Evolutionary conservation across 495 filamentous ascomycete species (phyloP), one percentile per base, ranked within the genome.

Genomic region (Sphaerosporella brunnea): DNA sequence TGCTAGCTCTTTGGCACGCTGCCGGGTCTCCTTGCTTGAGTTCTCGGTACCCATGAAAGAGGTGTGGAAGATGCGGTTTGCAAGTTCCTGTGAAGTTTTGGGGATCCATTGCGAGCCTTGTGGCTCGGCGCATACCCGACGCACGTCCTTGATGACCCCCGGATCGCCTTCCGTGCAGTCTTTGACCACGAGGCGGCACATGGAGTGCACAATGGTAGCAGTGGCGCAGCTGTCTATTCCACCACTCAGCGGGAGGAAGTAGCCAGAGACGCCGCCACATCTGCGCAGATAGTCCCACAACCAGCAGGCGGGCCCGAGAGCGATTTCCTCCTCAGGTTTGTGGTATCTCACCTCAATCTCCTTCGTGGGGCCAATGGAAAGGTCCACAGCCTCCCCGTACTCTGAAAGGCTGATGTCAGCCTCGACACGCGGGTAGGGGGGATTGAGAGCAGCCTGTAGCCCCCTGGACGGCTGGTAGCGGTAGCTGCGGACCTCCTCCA

Each of bases 261-360:
- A 82, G 1, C 78, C 76, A 3, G 73, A 54, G 13, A 55, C 75
- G 13, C 69, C 68, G 13, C 68, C 67, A 15, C 68, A 79, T 42
- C 83, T 60, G 2, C 81, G 67, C 0, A 92, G 72, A 50, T 92
- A 93, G 54, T 93, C 82, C 83, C 84, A 94, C 0, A 94, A 64
- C 67, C 75, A 94, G 58, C 76, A 56, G 28, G 51, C 49, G 21
- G 51, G 48, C 25, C 49, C 56, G 25, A 55, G 51, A 4, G 75
- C 72, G 46, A 82, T 79, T 52, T 83, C 79, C 53, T 81, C 76
- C 53, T 80, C 76, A 0, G 78, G 75, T 3, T 55, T 55, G 59
- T 79, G 75, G 41, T 71, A 70, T 2, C 65, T 61, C 8, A 69
- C 64, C 23, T 66, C 51, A 24, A 73, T 60, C 1, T 62, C 52